Evolutionary conservation across 2,329 filamentous ascomycete species (phyloP), one percentile per base, ranked within the genome.

Genomic region (Calonectria pauciramosa): DNA sequence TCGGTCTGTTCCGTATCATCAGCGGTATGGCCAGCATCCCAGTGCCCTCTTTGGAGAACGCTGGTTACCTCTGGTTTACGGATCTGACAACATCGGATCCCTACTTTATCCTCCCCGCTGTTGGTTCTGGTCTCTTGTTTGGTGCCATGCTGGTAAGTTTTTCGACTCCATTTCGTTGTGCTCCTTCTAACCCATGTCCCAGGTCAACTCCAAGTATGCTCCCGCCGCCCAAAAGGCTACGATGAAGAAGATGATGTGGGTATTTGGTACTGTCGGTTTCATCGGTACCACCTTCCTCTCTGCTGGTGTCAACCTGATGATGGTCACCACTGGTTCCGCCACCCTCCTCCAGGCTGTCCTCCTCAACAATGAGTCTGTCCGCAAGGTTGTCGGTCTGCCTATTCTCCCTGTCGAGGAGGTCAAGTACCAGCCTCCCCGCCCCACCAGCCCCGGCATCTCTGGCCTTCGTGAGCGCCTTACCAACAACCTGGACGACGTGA

Each of bases 71-170:
- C 51, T 99, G 97, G 97, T 91, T 99, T 78, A 86, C 87, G 2
- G 94, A 99, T 83, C 85, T 99, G 76, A 93, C 95, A 0, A 82
- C 92, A 28, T 84, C 91, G 2, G 97, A 99, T 84, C 96, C 97
- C 0, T 93, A 89, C 80, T 96, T 91, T 79, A 84, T 97, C 51
- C 86, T 99, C 38, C 97, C 97, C 2, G 76, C 91, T 3, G 72
- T 89, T 1, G 91, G 92, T 4, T 89, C 92, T 1, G 84, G 82
- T 10, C 82, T 91, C 69, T 89, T 94, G 84, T 90, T 89, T 78
- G 78, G 87, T 34, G 89, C 91, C 66, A 86, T 95, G 71, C 88
- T 88, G 71, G 89, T 90, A 83, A 70, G 87, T 75, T 44, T 20
- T 8, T 49, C 44, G 0, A 23, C 7, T 14, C 10, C 9, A 2